Evolutionary conservation across 306 rosid species (phyloP).

Genomic region (barrel medic (Medicago truncatula)): DNA sequence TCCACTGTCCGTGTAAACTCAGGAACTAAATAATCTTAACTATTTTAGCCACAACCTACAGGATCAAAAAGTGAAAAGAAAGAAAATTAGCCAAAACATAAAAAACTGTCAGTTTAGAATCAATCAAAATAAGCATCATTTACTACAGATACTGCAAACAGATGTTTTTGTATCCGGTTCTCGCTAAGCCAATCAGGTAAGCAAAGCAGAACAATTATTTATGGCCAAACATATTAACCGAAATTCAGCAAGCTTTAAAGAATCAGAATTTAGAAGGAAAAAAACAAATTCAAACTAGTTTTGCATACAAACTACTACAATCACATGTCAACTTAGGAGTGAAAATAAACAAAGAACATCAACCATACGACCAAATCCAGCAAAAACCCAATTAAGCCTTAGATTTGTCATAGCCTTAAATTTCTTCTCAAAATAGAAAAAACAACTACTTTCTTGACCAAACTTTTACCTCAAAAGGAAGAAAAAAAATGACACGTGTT

Average conservation of each 20-base stretch:
- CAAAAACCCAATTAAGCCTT: slow-evolving; percentile 16
- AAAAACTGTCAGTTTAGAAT: slow-evolving; percentile 5
- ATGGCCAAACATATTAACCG: slow-evolving; percentile 8
- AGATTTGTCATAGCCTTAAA: slow-evolving; percentile 16
- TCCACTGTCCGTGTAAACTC: slow-evolving; percentile 28
- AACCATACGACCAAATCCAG: slow-evolving; percentile 35
- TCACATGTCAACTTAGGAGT: slow-evolving; percentile 4
- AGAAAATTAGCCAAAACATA: slow-evolving; percentile 8
- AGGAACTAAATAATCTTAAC: slow-evolving; percentile 48
- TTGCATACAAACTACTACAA: slow-evolving; percentile 14
- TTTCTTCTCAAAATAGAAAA: slow-evolving; percentile 18
- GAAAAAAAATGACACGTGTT: neutral
- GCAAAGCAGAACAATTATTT: neutral
- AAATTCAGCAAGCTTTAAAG: slow-evolving; percentile 12
- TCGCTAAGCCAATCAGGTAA: neutral
- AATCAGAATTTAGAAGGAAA: slow-evolving; percentile 10
- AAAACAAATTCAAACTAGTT: slow-evolving; percentile 30
- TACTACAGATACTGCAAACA: neutral
- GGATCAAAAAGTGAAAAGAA: slow-evolving; percentile 27
- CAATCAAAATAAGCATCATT: slow-evolving; percentile 12
- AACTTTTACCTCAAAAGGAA: slow-evolving; percentile 28
- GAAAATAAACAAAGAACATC: neutral
- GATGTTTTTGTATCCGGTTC: slow-evolving; percentile 15
- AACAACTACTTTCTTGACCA: slow-evolving; percentile 15
- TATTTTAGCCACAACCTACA: slow-evolving; percentile 43